A percentile compares a stretch with the other conserved stretches of the same genome.
Evolutionary conservation across 805 yeast genomes (phyloP).

Genomic region (Kuraishia borneana): DNA sequence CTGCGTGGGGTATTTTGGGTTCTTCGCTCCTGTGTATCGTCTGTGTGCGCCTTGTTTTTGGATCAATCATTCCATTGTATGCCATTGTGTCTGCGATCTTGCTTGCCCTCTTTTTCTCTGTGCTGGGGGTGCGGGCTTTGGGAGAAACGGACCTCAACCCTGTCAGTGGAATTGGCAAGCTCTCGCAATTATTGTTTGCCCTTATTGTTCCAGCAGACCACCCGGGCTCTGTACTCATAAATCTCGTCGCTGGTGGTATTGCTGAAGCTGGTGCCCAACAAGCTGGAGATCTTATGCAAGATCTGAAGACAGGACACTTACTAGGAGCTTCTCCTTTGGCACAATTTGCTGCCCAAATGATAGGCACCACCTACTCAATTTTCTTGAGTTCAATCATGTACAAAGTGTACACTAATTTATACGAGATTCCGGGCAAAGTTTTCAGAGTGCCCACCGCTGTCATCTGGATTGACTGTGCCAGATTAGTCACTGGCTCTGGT

Average conservation of each 20-base stretch:
- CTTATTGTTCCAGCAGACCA: slow-evolving; percentile 60
- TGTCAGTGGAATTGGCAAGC: slow-evolving; percentile 91
- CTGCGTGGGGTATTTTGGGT: slow-evolving; percentile 46
- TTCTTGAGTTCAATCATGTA: slow-evolving; percentile 74
- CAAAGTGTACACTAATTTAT: slow-evolving; percentile 67
- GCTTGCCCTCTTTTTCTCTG: slow-evolving; percentile 68
- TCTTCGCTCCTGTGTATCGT: slow-evolving; percentile 62
- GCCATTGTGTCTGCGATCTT: slow-evolving; percentile 58
- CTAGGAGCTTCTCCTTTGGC: slow-evolving; percentile 88
- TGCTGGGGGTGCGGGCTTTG: slow-evolving; percentile 83
- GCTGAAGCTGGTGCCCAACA: slow-evolving; percentile 99
- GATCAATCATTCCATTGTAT: slow-evolving; percentile 57
- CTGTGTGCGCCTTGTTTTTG: slow-evolving; percentile 60
- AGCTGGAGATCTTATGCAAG: slow-evolving; percentile 98
- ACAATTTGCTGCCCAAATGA: slow-evolving; percentile 81
- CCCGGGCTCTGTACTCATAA: slow-evolving; percentile 76
- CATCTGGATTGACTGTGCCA: slow-evolving; percentile 93
- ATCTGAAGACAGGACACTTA: slow-evolving; percentile 86
- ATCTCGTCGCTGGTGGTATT: slow-evolving; percentile 89
- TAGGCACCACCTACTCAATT: slow-evolving; percentile 82
- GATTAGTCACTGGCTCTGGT: slow-evolving; percentile 85
- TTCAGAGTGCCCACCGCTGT: slow-evolving; percentile 92
- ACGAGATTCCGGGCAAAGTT: slow-evolving; percentile 71
- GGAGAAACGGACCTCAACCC: slow-evolving; percentile 98
- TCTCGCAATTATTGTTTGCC: slow-evolving; percentile 85